phyloP scores from a whole-genome alignment of 2,329 filamentous ascomycete genomes.

The Dothideomycetidae sp. region DNA sequence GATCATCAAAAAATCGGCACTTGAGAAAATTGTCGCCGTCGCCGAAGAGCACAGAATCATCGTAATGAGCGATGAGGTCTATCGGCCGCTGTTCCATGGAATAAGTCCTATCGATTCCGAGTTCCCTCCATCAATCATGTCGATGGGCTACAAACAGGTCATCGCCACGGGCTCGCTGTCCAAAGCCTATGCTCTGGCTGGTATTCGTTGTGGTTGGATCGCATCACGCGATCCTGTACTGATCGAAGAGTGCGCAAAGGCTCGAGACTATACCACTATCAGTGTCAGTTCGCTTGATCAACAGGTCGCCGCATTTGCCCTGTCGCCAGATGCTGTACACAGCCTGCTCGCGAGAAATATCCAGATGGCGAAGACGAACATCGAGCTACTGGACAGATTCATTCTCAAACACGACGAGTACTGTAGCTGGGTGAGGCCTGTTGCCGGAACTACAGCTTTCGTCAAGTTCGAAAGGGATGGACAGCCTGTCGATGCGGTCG shows the following conservation, averaged over 20 bases:
- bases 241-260: conserved; percentile 47
- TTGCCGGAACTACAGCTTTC: conserved; percentile 67
- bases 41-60: conserved; percentile 49
- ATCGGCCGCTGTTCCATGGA: conserved; percentile 67
- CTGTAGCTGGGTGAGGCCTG: conserved; percentile 58
- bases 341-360: conserved; percentile 49
- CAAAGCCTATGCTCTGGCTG: conserved; percentile 72
- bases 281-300: conserved; percentile 75
- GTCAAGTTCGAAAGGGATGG: conserved; percentile 51
- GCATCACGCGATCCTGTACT: conserved; percentile 50
- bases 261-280: conserved; percentile 74
- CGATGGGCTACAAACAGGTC: conserved; percentile 55
- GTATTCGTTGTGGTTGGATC: conserved; percentile 72
- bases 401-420: conserved; percentile 48
- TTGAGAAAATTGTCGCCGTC: conserved; percentile 49
- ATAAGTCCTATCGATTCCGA: conserved; percentile 39
- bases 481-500: conserved; percentile 53
- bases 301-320: conserved; percentile 58
- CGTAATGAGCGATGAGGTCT: conserved; percentile 68
- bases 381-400: conserved; percentile 52
- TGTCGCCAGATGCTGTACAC: conserved; percentile 51
- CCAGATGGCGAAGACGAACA: conserved; percentile 51
- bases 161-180: conserved; percentile 70
- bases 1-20: conserved; percentile 46
- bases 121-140: conserved; percentile 53